Evolutionary conservation across 1,139 yeast genomes (phyloP), one percentile per base, ranked within the genome.

Genomic region (Schwanniomyces etchellsii): DNA sequence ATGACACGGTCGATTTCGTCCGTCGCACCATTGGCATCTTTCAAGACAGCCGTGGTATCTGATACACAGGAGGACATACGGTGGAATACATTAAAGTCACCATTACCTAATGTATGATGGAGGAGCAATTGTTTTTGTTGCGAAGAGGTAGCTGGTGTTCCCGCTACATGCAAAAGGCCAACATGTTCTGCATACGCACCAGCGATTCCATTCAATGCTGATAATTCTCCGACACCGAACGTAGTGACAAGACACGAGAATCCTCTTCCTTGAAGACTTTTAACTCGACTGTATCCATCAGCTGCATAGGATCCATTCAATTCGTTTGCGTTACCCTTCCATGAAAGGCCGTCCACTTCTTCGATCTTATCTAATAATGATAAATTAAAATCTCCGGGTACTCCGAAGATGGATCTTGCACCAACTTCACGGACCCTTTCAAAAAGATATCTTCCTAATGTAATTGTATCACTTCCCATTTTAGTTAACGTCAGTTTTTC

Each of bases 311-410:
- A 77, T 14, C 84, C 83, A 52, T 78, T 78, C 58, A 79, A 67
- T 55, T 79, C 86, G 48, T 79, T 80, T 50, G 82, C 77, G 51
- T 76, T 76, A 38, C 85, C 85, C 27, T 77, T 77, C 86, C 86
- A 79, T 48, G 68, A 63, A 48, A 77, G 49, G 10, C 69, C 77
- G 3, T 71, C 70, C 17, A 77, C 82, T 34, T 74, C 74, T 43
- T 76, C 71, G 42, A 81, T 61, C 48, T 76, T 74, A 49, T 81
- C 91, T 30, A 81, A 64, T 28, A 82, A 58, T 9, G 79, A 62
- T 44, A 82, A 64, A 57, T 81, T 82, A 70, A 81, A 81, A 52
- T 81, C 91, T 41, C 86, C 88, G 7, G 91, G 91, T 24, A 81
- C 81, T 34, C 91, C 91, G 42, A 81, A 78, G 46, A 81, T 65